Conservation (phyloP, 2,329 filamentous ascomycete species). For the Trichophyton simii region DNA sequence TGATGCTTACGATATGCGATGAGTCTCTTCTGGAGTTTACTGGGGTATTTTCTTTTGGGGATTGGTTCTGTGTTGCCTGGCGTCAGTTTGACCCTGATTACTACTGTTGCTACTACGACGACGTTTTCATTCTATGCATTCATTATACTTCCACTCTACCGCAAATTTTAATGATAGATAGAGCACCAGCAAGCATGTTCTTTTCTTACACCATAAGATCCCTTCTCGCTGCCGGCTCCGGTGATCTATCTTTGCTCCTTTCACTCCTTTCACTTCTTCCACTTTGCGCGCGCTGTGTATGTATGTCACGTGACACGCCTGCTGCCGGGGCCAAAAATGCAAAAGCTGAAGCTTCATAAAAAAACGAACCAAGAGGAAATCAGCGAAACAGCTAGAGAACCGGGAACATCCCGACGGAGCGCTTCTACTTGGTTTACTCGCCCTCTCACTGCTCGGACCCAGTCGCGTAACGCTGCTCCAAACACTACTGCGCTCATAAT, state of each 20-base stretch:
- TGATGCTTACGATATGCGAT: neutral
- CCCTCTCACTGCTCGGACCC: neutral
- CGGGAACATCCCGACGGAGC: neutral
- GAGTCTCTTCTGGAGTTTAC: neutral
- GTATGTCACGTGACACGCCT: neutral
- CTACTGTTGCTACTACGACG: too few relatives aligned
- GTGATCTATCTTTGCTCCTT: neutral
- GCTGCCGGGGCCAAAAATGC: neutral
- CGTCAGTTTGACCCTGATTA: neutral
- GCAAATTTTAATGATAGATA: too few relatives aligned
- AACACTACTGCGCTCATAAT: neutral
- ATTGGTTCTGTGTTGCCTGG: neutral
- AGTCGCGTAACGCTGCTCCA: neutral
- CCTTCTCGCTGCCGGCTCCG: too few relatives aligned
- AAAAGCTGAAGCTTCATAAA: neutral
- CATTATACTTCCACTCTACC: too few relatives aligned
- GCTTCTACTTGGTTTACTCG: neutral
- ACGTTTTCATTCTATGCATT: neutral
- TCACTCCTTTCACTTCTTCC: neutral
- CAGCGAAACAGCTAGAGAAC: neutral
- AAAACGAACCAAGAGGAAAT: neutral
- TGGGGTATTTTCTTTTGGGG: constrained; percentile 1
- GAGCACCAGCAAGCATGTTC: too few relatives aligned
- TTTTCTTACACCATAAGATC: too few relatives aligned
- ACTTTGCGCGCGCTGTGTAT: too few relatives aligned